A percentile compares a stretch with the other conserved stretches of the same genome.
Evolutionary conservation across 805 yeast genomes (phyloP).

Genomic region (Candida morakotiae): DNA sequence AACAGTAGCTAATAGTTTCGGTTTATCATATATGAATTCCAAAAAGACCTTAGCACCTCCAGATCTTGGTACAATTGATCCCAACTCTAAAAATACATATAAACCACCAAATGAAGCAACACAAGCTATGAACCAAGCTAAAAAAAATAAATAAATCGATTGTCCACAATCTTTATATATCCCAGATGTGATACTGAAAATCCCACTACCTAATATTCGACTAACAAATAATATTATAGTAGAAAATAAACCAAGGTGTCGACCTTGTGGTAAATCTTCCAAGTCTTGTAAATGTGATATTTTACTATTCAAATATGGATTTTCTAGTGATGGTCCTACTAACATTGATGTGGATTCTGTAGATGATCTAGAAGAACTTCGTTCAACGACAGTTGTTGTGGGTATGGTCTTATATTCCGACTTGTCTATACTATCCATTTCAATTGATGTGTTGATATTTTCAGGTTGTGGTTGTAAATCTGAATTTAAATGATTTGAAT

Average conservation of each 20-base stretch:
- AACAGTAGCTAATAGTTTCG: constrained; percentile 51
- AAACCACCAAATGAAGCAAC: constrained; percentile 63
- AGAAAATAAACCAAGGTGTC: constrained; percentile 68
- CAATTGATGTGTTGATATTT: constrained; percentile 2
- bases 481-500: not conserved
- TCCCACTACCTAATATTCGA: constrained; percentile 74
- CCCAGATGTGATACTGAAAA: constrained; percentile 67
- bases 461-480: not conserved
- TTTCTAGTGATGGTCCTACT: not conserved
- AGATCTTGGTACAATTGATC: constrained; percentile 59
- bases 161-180: constrained; percentile 68
- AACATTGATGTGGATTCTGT: not conserved
- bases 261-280: constrained; percentile 66
- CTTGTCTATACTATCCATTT: constrained; percentile 9
- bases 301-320: constrained; percentile 10
- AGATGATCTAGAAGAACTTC: not conserved
- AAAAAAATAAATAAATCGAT: constrained; percentile 54
- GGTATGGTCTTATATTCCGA: constrained; percentile 8
- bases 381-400: not conserved
- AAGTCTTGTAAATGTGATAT: constrained; percentile 24
- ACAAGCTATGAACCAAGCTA: constrained; percentile 63
- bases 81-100: constrained; percentile 63
- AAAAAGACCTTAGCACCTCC: constrained; percentile 76
- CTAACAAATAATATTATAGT: constrained; percentile 62
- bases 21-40: constrained; percentile 62